phyloP scores from a whole-genome alignment of 495 filamentous ascomycete genomes.

The Neurospora pannonica region DNA sequence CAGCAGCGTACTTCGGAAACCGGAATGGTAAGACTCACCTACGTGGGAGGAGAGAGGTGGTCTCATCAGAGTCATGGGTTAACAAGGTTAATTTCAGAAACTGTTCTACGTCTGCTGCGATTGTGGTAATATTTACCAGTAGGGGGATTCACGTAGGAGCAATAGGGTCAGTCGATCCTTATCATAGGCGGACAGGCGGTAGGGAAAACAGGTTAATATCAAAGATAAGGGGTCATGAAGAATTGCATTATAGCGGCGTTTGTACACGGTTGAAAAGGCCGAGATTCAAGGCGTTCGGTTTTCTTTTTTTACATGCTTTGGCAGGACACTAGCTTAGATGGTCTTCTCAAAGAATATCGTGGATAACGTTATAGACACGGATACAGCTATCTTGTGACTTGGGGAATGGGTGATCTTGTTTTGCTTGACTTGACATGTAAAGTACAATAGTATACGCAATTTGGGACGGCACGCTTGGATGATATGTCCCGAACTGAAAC shows the following conservation, averaged over 20 bases:
- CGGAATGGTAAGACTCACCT: constrained; percentile 69
- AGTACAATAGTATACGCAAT: not conserved
- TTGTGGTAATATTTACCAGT: constrained; percentile 79
- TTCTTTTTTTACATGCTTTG: not conserved
- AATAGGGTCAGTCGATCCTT: not conserved
- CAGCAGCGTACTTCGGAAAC: constrained; percentile 94
- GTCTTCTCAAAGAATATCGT: not conserved
- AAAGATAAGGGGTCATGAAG: not conserved
- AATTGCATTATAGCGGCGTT: not conserved
- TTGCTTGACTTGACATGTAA: not conserved
- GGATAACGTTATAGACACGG: not conserved
- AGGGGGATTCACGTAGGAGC: not conserved
- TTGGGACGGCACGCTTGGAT: not conserved
- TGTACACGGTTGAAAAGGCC: not conserved
- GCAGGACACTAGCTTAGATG: not conserved
- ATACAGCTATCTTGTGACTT: not conserved
- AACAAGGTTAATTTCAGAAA: constrained; percentile 54
- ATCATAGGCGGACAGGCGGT: not conserved
- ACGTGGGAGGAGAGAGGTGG: not conserved
- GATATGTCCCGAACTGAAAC: not conserved
- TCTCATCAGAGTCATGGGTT: constrained; percentile 8
- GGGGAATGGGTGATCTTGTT: not conserved
- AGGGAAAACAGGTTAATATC: not conserved
- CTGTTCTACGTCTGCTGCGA: constrained; percentile 93
- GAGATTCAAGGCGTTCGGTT: not conserved